phyloP scores from a whole-genome alignment of 2,329 filamentous ascomycete species.

The Hirsutella minnesotensis region DNA sequence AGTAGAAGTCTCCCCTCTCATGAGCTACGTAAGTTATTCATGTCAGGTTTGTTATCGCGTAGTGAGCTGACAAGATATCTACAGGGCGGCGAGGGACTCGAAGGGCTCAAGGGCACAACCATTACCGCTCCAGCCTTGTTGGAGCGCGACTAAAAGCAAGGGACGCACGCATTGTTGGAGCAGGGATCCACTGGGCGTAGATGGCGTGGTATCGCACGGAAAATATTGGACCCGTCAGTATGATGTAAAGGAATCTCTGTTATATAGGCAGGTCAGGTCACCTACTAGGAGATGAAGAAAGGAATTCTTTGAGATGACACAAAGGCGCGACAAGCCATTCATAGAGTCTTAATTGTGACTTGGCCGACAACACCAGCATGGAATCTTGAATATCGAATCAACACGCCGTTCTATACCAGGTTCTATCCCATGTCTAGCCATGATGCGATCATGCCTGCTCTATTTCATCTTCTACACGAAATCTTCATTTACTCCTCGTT shows the following conservation, averaged over 20 bases:
- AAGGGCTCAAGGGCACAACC: slow-evolving; percentile 38
- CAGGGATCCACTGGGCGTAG: not conserved
- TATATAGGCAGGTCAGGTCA: too few species aligned
- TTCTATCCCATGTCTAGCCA: not conserved
- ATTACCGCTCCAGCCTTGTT: slow-evolving; percentile 41
- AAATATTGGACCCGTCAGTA: not conserved
- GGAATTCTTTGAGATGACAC: too few species aligned
- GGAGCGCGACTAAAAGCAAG: slow-evolving; percentile 26
- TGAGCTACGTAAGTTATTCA: slow-evolving; percentile 74
- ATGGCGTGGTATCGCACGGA: not conserved
- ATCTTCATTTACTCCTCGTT: slow-evolving; percentile 34
- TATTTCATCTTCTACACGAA: not conserved
- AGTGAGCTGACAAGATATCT: slow-evolving; percentile 4
- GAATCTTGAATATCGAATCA: too few species aligned
- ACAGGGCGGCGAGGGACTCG: slow-evolving; percentile 52
- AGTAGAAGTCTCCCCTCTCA: slow-evolving; percentile 81
- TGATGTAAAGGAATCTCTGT: too few species aligned
- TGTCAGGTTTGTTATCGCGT: not conserved
- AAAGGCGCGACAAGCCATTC: too few species aligned
- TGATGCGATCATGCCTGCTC: not conserved
- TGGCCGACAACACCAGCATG: too few species aligned
- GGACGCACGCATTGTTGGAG: not conserved
- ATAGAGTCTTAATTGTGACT: too few species aligned
- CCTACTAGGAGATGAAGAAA: too few species aligned
- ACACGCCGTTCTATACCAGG: too few species aligned